phyloP scores from a whole-genome alignment of 306 rosid genomes.

The Ammopiptanthus mongolicus region DNA sequence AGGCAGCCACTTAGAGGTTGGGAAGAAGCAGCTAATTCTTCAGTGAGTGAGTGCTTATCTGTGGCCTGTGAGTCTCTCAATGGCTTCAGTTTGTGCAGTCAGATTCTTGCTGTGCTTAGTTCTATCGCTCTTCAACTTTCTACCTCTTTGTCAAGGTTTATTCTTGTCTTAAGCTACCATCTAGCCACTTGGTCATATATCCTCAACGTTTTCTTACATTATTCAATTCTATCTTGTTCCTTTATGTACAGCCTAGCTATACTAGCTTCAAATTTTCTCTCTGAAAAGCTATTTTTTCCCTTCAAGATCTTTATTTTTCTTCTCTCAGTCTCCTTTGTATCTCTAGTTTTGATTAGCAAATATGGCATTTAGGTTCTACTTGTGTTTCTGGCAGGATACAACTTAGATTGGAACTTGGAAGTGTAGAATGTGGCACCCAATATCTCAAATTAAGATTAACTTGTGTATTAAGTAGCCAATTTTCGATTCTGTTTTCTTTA shows the following conservation, averaged over 20 bases:
- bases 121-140: conserved; percentile 28
- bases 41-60: conserved; percentile 36
- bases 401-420: not conserved
- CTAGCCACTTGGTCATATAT: not conserved
- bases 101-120: conserved; percentile 38
- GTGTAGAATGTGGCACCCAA: not conserved
- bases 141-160: conserved; percentile 40
- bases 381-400: not conserved
- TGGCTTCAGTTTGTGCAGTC: conserved; percentile 47
- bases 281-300: not conserved
- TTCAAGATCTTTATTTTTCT: not conserved
- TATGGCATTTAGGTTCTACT: not conserved
- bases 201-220: not conserved
- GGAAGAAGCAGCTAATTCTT: conserved; percentile 31
- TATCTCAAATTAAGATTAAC: not conserved
- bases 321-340: not conserved
- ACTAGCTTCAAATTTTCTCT: not conserved
- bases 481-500: not conserved
- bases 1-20: conserved; percentile 56
- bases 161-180: not conserved
- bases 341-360: not conserved
- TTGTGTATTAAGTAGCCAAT: not conserved
- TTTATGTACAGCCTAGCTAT: not conserved
- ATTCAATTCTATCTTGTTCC: not conserved
- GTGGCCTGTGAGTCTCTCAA: conserved; percentile 33